phyloP scores from a whole-genome alignment of 1,139 yeast species.

The Diutina siamensis region DNA sequence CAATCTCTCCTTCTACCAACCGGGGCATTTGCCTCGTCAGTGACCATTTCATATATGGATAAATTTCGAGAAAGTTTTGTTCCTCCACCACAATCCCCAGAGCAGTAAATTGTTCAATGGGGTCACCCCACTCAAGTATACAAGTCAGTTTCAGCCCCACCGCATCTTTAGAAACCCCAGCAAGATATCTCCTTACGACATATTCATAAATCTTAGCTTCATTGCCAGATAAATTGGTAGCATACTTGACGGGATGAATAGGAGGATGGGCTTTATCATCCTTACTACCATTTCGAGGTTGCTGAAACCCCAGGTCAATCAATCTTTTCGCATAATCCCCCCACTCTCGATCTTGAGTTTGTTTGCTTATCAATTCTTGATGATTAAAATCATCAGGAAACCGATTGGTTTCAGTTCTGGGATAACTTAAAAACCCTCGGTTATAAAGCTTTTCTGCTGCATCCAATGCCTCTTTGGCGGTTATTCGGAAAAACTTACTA shows the following conservation, averaged over 20 bases:
- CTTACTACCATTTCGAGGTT: conserved; percentile 70
- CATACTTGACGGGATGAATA: conserved; percentile 70
- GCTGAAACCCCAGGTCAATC: conserved; percentile 25
- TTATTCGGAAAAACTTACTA: conserved; percentile 56
- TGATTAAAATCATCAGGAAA: conserved; percentile 74
- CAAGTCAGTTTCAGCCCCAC: conserved; percentile 60
- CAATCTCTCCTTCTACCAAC: conserved; percentile 43
- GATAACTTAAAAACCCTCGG: conserved; percentile 81
- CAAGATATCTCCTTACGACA: conserved; percentile 76
- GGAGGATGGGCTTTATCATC: conserved; percentile 99
- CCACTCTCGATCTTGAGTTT: conserved; percentile 38
- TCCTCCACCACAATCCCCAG: conserved; percentile 64
- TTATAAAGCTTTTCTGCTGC: conserved; percentile 83
- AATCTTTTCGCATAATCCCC: conserved; percentile 33
- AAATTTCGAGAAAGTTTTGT: conserved; percentile 69
- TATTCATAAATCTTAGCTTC: conserved; percentile 78
- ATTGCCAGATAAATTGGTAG: conserved; percentile 19
- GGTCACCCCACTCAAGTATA: conserved; percentile 58
- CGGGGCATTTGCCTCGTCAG: conserved; percentile 55
- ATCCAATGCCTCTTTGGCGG: conserved; percentile 73
- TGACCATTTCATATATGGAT: conserved; percentile 72
- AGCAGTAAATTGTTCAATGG: conserved; percentile 48
- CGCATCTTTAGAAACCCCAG: conserved; percentile 89
- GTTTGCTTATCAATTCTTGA: conserved; percentile 45
- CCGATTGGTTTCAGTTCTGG: conserved; percentile 92